Percentiles rank a stretch among this genome's conserved stretches.
Evolutionary conservation across 176 grass and related monocot genomes (phyloP).

Genomic region (Raddia distichophylla): DNA sequence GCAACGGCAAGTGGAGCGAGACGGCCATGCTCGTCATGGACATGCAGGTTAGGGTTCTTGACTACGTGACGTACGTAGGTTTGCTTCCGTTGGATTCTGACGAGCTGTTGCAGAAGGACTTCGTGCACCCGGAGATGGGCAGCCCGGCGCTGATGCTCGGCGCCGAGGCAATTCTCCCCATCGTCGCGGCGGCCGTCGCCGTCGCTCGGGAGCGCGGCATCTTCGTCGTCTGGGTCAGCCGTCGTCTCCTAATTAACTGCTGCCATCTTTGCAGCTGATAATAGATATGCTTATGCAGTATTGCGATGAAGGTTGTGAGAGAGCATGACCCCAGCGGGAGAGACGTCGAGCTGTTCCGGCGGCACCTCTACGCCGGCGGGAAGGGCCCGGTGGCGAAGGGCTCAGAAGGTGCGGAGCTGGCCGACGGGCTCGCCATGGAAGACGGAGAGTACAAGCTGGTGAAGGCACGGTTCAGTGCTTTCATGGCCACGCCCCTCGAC

Average conservation of each 20-base stretch:
- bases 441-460: slow-evolving; percentile 88
- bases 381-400: slow-evolving; percentile 77
- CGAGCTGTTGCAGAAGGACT: neutral
- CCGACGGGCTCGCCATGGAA: slow-evolving; percentile 73
- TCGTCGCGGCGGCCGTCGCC: slow-evolving; percentile 52
- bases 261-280: too few relatives aligned
- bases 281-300: too few relatives aligned
- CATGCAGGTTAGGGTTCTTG: slow-evolving; percentile 52
- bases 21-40: slow-evolving; percentile 83
- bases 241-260: too few relatives aligned
- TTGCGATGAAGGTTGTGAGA: neutral
- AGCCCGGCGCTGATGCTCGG: slow-evolving; percentile 32
- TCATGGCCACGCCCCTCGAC: slow-evolving; percentile 82
- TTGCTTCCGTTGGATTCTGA: neutral
- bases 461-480: slow-evolving; percentile 95
- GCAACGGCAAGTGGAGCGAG: slow-evolving; percentile 51
- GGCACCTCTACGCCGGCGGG: slow-evolving; percentile 63
- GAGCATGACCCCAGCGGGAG: slow-evolving; percentile 63
- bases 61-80: too few relatives aligned
- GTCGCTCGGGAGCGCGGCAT: slow-evolving; percentile 66
- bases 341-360: slow-evolving; percentile 85
- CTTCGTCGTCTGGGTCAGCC: slow-evolving; percentile 70
- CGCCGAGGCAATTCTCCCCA: slow-evolving; percentile 48
- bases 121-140: too few relatives aligned
- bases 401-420: slow-evolving; percentile 70